Evolutionary conservation across 2,329 filamentous ascomycete species (phyloP).

Genomic region (Whalleya microplaca): DNA sequence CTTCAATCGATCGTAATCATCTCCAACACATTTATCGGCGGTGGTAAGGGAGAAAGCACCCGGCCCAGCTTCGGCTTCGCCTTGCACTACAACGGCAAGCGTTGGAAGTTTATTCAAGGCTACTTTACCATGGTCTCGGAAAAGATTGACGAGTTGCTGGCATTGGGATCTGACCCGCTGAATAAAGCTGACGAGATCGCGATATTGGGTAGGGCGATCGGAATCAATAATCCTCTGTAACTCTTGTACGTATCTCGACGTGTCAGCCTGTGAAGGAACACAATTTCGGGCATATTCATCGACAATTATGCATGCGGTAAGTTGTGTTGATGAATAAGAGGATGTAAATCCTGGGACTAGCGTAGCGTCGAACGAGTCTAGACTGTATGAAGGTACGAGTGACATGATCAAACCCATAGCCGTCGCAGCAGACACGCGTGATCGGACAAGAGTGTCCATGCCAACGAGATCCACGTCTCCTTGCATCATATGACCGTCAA

Average conservation of each 20-base stretch:
- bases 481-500: constrained; percentile 97
- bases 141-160: constrained; percentile 85
- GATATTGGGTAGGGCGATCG: constrained; percentile 81
- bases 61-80: constrained; percentile 87
- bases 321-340: constrained; percentile 81
- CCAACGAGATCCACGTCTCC: constrained; percentile 95
- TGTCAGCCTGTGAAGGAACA: constrained; percentile 49
- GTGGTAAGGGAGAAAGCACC: constrained; percentile 88
- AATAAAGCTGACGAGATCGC: constrained; percentile 87
- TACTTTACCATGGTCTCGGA: constrained; percentile 88
- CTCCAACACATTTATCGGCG: constrained; percentile 82
- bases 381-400: constrained; percentile 66
- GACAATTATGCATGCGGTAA: constrained; percentile 80
- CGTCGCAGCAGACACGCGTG: constrained; percentile 82
- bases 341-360: constrained; percentile 71
- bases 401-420: constrained; percentile 87
- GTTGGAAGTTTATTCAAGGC: constrained; percentile 74
- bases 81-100: constrained; percentile 90
- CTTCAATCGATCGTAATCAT: constrained; percentile 87
- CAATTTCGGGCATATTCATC: constrained; percentile 81
- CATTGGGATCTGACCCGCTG: constrained; percentile 91
- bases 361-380: constrained; percentile 66
- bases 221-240: constrained; percentile 79
- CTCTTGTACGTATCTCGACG: constrained; percentile 63
- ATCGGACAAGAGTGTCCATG: constrained; percentile 83